Conservation (phyloP, 805 yeast species). For the Metschnikowia hibisci region DNA sequence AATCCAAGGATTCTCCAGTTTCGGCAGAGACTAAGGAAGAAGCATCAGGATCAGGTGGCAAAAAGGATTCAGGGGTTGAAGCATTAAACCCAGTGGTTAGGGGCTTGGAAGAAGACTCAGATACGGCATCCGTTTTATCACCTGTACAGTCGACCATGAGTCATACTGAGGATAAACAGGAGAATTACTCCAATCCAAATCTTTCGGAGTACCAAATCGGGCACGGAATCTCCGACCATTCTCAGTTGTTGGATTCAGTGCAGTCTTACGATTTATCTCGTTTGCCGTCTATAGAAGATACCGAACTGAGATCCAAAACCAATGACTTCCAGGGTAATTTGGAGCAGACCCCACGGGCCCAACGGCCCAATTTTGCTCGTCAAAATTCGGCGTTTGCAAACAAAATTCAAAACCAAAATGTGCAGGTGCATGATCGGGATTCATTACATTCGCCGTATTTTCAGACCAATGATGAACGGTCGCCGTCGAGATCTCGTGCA, state of each 20-base stretch:
- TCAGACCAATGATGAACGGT: conserved; percentile 14
- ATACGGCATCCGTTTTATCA: conserved; percentile 5
- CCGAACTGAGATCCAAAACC: conserved; percentile 16
- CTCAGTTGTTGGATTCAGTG: conserved; percentile 32
- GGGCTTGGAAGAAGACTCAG: neutral
- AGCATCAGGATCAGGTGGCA: neutral
- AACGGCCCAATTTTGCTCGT: conserved; percentile 9
- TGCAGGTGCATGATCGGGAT: conserved; percentile 14
- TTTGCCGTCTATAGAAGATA: conserved; percentile 18
- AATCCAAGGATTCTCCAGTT: neutral
- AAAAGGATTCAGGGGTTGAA: neutral
- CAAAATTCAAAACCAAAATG: conserved; percentile 6
- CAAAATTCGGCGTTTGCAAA: conserved; percentile 12
- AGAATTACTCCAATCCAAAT: conserved; percentile 40
- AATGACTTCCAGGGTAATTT: conserved; percentile 8
- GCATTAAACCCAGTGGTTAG: neutral
- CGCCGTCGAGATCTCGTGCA: conserved; percentile 30
- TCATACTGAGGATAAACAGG: neutral
- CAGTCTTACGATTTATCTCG: conserved; percentile 33
- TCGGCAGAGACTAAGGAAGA: neutral
- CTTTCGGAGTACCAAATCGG: conserved; percentile 43
- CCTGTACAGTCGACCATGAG: conserved; percentile 2
- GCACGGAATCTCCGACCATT: conserved; percentile 35
- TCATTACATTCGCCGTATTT: conserved; percentile 20
- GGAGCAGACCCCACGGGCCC: conserved; percentile 5